Base-by-base conservation (phyloP, 2,329 filamentous ascomycete species). In the Hypoxylon sp. region DNA sequence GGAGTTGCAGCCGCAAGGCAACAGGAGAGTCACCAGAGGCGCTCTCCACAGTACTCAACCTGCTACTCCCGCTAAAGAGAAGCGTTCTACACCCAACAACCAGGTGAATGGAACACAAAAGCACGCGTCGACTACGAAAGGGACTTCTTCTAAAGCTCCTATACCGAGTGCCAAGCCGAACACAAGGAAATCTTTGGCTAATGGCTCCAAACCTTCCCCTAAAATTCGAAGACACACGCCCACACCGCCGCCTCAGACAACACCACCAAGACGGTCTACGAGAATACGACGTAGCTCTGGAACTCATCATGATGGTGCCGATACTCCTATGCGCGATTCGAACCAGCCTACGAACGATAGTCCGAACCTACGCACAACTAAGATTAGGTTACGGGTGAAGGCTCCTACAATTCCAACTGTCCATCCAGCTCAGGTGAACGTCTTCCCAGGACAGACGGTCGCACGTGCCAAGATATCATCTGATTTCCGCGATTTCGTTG, bases 401-500 rank as follows among this genome's bases (percentile, higher is more conserved):
- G 77, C 78, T n/a, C 80, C 82, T 1, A 76, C 79, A 34, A 82
- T 91, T 41, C 89, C 89, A 14, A 76, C 89, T 3, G 84, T 89
- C 5, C 87, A 91, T 73, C 87, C 87, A 5, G 84, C 84, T 23
- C 86, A 90, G 71, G 82, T 87, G 53, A 83, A 84, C 53, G 81
- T 86, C 5, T 69, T 74, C n/a, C 77, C 77, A 3, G 76, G 76
- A 13, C 76, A 74, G 67, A 78, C 58, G 53, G 46, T 80, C 25
- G 68, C 78, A 21, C 82, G 82, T 36, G 79, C 85, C 0, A 87
- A 84, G 71, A 81, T 89, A 56, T 86, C 84, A 10, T 76, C 83
- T 0, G 85, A 76, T 41, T 87, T 91, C 49, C 82, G 85, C 28
- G 88, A 91, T 65, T 91, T 86, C 74, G 85, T 89, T 74, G 75